Conservation (phyloP, 1,139 yeast species). For the Taphrina wiesneri region DNA sequence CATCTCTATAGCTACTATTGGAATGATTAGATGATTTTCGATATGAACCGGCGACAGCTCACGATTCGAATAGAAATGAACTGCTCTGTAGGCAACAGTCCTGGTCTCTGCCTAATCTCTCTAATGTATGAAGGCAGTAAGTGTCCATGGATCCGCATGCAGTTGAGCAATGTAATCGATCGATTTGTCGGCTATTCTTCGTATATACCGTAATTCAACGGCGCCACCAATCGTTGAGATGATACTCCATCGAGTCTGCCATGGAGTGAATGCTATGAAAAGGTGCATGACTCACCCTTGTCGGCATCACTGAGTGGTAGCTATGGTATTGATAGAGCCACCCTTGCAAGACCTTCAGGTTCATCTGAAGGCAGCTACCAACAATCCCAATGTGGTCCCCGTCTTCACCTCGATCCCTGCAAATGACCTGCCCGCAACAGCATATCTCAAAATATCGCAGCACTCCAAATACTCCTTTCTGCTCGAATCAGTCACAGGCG, state of each 20-base stretch:
- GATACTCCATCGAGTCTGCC: neutral
- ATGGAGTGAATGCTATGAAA: neutral
- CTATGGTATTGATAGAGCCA: slow-evolving; percentile 55
- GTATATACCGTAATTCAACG: neutral
- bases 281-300: neutral
- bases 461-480: slow-evolving; percentile 69
- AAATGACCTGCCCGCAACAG: slow-evolving; percentile 81
- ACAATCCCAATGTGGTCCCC: slow-evolving; percentile 65
- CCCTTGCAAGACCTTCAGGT: slow-evolving; percentile 54
- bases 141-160: neutral
- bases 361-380: slow-evolving; percentile 47
- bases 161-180: neutral
- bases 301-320: neutral
- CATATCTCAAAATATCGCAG: slow-evolving; percentile 67
- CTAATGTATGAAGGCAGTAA: too few relatives aligned
- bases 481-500: slow-evolving; percentile 84
- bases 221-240: neutral
- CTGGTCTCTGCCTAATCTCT: neutral
- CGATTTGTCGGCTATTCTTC: neutral
- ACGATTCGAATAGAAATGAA: neutral
- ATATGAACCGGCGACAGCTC: neutral
- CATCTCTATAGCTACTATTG: neutral
- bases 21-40: neutral
- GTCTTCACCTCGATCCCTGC: slow-evolving; percentile 72
- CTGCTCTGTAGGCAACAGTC: too few relatives aligned